Evolutionary conservation across 1,139 yeast species (phyloP), one percentile per base, ranked within the genome.

Genomic region (Nakaseomyces kungkrabaensis): DNA sequence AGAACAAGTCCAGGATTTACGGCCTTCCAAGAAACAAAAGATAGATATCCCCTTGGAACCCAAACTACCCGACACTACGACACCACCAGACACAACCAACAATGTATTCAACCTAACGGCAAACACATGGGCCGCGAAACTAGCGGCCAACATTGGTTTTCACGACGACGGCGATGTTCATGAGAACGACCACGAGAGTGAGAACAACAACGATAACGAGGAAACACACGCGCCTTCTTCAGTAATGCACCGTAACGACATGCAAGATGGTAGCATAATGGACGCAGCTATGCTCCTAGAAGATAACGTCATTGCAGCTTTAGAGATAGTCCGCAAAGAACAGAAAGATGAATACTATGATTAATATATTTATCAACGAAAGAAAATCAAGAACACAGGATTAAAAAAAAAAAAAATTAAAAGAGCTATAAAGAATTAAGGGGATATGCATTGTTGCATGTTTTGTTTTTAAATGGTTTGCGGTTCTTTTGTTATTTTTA

Each of bases 261-360:
- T 43, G 51, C 10, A 47, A 55, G 47, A 41, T 52, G 49, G 48
- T 51, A 46, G 44, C 51, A 50, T 62, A 6, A 58, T 65, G 46
- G 67, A 65, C 40, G 63, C 61, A 33, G 70, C 69, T 7, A 60
- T 68, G 47, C 57, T 63, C 45, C 56, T 67, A 59, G 75, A 69
- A 31, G 75, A 72, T 49, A 80, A 81, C 46, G 74, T 82, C 10
- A 76, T 82, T 51, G 87, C 85, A 0, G 86, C 82, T 3, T 85
- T 82, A 2, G 85, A 81, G 56, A 81, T 81, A 45, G 85, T 81
- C 0, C 82, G 78, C 55, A 57, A 64, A 43, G 60, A 52, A 43
- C 59, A 47, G 49, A 50, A 49, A 41, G 51, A 45, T 41, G 44
- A 41, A 5, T 27, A 41, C 44, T 29, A 41, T 25, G 42, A 24